These are phyloP conservation scores for Pestalotiopsis sp. DNA, from an alignment of 2,329 filamentous ascomycete species.

Conservation along the genomic window DNA sequence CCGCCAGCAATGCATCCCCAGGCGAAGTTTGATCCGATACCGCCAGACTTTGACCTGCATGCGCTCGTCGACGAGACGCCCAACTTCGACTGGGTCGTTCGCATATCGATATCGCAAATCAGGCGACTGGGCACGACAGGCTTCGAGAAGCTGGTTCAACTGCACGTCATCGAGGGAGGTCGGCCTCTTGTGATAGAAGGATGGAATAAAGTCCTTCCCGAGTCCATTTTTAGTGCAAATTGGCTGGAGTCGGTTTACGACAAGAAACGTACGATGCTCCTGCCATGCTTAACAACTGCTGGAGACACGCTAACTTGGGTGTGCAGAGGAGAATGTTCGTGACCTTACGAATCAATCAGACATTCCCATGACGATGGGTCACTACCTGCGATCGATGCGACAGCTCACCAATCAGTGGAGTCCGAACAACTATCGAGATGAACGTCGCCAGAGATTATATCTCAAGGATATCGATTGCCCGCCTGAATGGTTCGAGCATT, in stretches of 20 bases:
- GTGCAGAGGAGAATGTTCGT: slow-evolving; percentile 77
- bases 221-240: slow-evolving; percentile 74
- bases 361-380: slow-evolving; percentile 82
- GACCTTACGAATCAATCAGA: slow-evolving; percentile 75
- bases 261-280: slow-evolving; percentile 66
- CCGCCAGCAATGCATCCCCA: slow-evolving; percentile 74
- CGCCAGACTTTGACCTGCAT: slow-evolving; percentile 80
- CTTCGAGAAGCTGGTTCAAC: slow-evolving; percentile 82
- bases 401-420: slow-evolving; percentile 83
- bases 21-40: slow-evolving; percentile 89
- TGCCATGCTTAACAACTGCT: neutral
- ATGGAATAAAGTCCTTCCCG: slow-evolving; percentile 76
- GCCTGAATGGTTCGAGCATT: slow-evolving; percentile 77
- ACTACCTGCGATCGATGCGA: slow-evolving; percentile 88
- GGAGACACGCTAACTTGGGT: slow-evolving; percentile 22
- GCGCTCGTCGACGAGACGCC: slow-evolving; percentile 74
- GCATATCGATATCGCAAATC: slow-evolving; percentile 79
- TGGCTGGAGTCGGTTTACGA: slow-evolving; percentile 83
- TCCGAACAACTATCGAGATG: slow-evolving; percentile 74
- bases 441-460: slow-evolving; percentile 83
- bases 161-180: slow-evolving; percentile 83
- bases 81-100: slow-evolving; percentile 86
- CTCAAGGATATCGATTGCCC: slow-evolving; percentile 98
- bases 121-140: slow-evolving; percentile 73
- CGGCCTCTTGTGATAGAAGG: slow-evolving; percentile 90